Percentiles rank a stretch among this genome's conserved stretches.
Conservation (phyloP, 805 yeast genomes). For the Wickerhamiella spandovensis region DNA sequence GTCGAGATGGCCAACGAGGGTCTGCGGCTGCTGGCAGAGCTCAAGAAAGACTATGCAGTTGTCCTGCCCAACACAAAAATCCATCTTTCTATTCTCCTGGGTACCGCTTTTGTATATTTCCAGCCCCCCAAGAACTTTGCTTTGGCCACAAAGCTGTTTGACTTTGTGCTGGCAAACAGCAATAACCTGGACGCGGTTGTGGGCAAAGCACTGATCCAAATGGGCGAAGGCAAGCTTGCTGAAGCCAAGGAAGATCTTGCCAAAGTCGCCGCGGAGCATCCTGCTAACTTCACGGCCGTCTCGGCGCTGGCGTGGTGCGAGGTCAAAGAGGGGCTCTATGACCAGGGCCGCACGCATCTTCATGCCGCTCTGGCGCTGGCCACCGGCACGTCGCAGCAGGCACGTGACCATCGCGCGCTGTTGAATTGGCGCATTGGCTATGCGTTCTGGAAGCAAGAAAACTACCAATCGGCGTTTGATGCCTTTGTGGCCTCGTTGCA, state of each 20-base stretch:
- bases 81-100: slow-evolving; percentile 53
- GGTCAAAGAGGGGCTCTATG: slow-evolving; percentile 38
- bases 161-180: slow-evolving; percentile 38
- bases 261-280: slow-evolving; percentile 35
- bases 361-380: slow-evolving; percentile 30
- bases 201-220: slow-evolving; percentile 69
- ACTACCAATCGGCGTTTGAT: slow-evolving; percentile 39
- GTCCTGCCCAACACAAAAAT: slow-evolving; percentile 38
- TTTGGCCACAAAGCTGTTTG: slow-evolving; percentile 60
- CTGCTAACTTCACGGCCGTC: slow-evolving; percentile 45
- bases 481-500: slow-evolving; percentile 46
- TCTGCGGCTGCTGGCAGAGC: slow-evolving; percentile 32
- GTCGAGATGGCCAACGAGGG: slow-evolving; percentile 48
- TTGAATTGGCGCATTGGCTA: slow-evolving; percentile 64
- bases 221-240: slow-evolving; percentile 46
- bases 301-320: slow-evolving; percentile 72
- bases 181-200: slow-evolving; percentile 48
- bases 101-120: slow-evolving; percentile 63
- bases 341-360: slow-evolving; percentile 41
- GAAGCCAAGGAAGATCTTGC: slow-evolving; percentile 43
- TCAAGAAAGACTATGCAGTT: slow-evolving; percentile 35
- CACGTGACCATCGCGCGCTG: slow-evolving; percentile 44
- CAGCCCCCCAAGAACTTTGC: slow-evolving; percentile 84
- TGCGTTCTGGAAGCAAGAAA: slow-evolving; percentile 31
- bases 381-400: slow-evolving; percentile 38